These are phyloP conservation scores for Fusarium pseudograminearum DNA, from an alignment of 2,329 filamentous ascomycete species.

Conservation along the genomic window DNA sequence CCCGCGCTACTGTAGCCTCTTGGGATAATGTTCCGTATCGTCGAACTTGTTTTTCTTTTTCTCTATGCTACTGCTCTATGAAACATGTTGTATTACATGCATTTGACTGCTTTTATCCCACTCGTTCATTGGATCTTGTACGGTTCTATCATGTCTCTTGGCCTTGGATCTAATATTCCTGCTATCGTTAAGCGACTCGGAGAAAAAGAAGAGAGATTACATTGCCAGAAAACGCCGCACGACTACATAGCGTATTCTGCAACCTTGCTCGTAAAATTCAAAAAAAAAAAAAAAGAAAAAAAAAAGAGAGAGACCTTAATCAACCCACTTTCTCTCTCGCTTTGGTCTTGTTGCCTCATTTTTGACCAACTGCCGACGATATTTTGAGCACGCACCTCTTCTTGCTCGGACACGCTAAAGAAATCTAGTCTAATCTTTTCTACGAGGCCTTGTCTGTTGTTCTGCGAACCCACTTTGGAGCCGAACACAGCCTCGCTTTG, in stretches of 20 bases:
- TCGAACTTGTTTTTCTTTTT: background rate
- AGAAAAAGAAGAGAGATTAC: background rate
- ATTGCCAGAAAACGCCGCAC: slow-evolving; percentile 30
- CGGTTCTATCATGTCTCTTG: background rate
- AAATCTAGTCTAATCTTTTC: background rate
- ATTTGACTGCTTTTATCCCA: background rate
- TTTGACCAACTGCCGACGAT: slow-evolving; percentile 12
- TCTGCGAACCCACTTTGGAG: background rate
- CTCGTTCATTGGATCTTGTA: slow-evolving; percentile 1
- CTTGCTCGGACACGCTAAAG: background rate
- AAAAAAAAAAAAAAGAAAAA: too few relatives aligned
- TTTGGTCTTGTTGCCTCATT: background rate
- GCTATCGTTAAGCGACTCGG: background rate
- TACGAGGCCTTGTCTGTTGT: background rate
- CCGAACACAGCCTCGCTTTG: background rate
- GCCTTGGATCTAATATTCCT: slow-evolving; percentile 10
- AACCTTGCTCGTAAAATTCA: slow-evolving; percentile 15
- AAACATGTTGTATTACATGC: slow-evolving; percentile 17
- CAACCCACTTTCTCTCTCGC: background rate
- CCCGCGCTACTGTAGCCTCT: background rate
- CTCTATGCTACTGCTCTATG: background rate
- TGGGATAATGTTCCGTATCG: background rate
- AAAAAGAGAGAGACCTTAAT: background rate
- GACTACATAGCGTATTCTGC: slow-evolving; percentile 30
- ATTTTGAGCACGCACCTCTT: slow-evolving; percentile 7